A percentile compares a stretch with the other conserved stretches of the same genome.
These are phyloP conservation scores for Murraya paniculata DNA, from an alignment of 345 rosid genomes.

Conservation along the genomic window DNA sequence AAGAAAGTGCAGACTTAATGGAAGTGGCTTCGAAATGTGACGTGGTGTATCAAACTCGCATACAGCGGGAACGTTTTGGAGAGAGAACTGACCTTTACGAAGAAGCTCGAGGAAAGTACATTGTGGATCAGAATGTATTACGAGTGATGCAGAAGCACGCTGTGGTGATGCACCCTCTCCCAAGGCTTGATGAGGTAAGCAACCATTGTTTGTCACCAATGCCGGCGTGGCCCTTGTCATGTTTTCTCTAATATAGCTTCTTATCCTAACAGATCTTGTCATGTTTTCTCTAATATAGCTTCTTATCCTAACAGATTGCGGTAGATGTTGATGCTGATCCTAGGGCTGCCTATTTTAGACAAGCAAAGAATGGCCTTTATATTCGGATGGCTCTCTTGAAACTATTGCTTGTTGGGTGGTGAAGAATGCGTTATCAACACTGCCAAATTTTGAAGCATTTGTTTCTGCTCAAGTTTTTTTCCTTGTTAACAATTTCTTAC, in stretches of 20 bases:
- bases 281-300: too few relatives aligned
- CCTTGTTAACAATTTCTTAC: not conserved
- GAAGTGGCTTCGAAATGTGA: constrained; percentile 89
- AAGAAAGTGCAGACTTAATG: constrained; percentile 74
- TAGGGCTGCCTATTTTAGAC: constrained; percentile 95
- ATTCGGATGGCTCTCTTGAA: constrained; percentile 92
- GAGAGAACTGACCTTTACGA: constrained; percentile 86
- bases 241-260: not conserved
- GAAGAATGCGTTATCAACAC: not conserved
- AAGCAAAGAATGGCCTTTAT: constrained; percentile 94
- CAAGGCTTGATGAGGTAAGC: constrained; percentile 86
- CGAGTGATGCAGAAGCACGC: constrained; percentile 79
- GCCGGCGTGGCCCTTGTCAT: not conserved
- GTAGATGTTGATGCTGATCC: constrained; percentile 82
- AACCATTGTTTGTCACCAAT: not conserved
- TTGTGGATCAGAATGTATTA: constrained; percentile 57
- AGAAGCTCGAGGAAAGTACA: constrained; percentile 92
- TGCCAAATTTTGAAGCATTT: not conserved
- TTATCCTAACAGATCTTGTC: constrained; percentile 46
- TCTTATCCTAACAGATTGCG: too few relatives aligned
- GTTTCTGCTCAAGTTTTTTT: not conserved
- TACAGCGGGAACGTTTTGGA: constrained; percentile 86
- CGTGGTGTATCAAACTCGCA: constrained; percentile 87
- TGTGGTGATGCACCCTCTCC: constrained; percentile 94
- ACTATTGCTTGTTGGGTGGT: constrained; percentile 56